Evolutionary conservation across 1,284 basidiomycete species (phyloP).

Genomic region (Erythrobasidium hasegawianum): DNA sequence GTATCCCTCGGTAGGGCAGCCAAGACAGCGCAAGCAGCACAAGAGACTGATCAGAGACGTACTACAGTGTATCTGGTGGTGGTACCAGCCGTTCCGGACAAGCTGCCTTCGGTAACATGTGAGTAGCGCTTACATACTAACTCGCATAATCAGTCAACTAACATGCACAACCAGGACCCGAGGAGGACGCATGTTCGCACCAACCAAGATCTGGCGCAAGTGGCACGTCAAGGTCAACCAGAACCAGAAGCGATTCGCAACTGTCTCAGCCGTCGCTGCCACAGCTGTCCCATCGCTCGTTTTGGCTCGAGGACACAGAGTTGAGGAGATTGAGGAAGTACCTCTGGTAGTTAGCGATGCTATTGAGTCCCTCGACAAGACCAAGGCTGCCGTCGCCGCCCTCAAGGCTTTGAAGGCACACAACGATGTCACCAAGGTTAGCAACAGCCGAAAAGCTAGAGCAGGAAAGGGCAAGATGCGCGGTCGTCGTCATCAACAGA

Average conservation of each 20-base stretch:
- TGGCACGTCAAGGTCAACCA: constrained; percentile 99
- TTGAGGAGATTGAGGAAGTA: constrained; percentile 95
- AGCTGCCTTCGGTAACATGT: constrained; percentile 98
- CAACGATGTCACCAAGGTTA: constrained; percentile 91
- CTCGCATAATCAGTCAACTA: constrained; percentile 44
- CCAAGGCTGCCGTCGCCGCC: constrained; percentile 93
- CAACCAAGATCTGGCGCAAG: constrained; percentile 98
- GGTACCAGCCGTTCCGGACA: constrained; percentile 98
- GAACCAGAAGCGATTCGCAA: constrained; percentile 97
- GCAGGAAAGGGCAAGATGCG: constrained; percentile 97
- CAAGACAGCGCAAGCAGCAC: too few relatives aligned
- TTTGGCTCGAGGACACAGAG: constrained; percentile 97
- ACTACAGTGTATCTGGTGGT: constrained; percentile 86
- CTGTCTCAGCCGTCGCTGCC: constrained; percentile 95
- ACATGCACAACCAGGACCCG: neutral
- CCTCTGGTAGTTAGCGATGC: constrained; percentile 82
- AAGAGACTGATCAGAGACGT: constrained; percentile 75
- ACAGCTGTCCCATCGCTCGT: constrained; percentile 97
- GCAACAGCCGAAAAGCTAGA: constrained; percentile 93
- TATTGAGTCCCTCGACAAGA: constrained; percentile 88
- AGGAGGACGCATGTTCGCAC: constrained; percentile 99
- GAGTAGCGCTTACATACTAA: neutral
- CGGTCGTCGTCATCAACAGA: constrained; percentile 94
- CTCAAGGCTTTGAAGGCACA: constrained; percentile 90
- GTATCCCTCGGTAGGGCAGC: constrained; percentile 13